Percentiles rank a stretch among this genome's conserved stretches.
Evolutionary conservation across 805 yeast genomes (phyloP).

Genomic region (Starmerella potacharoeniae): DNA sequence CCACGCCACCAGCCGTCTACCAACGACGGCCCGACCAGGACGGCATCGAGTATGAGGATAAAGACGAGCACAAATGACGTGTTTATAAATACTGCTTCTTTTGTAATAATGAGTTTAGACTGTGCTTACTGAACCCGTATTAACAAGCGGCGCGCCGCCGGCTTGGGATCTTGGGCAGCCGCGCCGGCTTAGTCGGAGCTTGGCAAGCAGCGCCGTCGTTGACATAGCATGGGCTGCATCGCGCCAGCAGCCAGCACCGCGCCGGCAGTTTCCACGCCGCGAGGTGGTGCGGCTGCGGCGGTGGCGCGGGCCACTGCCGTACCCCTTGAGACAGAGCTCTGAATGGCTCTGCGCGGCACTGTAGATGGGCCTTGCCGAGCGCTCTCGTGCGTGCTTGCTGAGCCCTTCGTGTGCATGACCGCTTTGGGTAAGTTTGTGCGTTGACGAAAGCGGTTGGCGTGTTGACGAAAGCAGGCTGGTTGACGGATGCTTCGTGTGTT

Average conservation of each 20-base stretch:
- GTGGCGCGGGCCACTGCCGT: no score
- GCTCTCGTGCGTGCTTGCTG: no score
- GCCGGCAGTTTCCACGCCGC: neutral
- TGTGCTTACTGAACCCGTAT: neutral
- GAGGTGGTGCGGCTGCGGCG: no score
- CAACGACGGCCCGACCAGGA: conserved; percentile 24
- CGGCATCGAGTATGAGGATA: conserved; percentile 24
- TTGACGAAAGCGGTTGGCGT: no score
- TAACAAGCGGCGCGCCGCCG: neutral
- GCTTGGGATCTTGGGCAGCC: neutral
- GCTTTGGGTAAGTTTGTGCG: no score
- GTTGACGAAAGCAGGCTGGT: no score
- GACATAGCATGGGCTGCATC: neutral
- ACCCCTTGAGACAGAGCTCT: no score
- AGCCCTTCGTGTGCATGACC: no score
- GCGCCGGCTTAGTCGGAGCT: conserved; percentile 2
- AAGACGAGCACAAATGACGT: conserved; percentile 22
- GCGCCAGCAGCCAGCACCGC: neutral
- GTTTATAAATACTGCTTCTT: neutral
- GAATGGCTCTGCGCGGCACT: no score
- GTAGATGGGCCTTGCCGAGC: no score
- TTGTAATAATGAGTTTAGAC: neutral
- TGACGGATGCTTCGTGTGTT: no score
- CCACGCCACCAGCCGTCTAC: conserved; percentile 34
- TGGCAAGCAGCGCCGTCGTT: neutral